phyloP scores from a whole-genome alignment of 2,329 filamentous ascomycete species.

The Chalaropsis thielavioides region DNA sequence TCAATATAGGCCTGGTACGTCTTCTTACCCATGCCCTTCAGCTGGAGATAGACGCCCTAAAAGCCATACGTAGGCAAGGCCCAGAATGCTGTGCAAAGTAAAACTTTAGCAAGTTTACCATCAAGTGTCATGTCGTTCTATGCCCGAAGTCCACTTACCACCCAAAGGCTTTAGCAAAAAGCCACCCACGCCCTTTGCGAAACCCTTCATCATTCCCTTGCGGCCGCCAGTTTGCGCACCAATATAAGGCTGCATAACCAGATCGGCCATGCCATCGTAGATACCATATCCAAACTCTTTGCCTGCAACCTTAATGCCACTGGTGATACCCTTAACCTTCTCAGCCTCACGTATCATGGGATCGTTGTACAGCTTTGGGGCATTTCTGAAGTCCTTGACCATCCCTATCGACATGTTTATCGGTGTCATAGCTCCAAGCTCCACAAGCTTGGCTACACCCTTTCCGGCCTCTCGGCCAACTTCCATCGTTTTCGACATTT shows the following conservation, averaged over 20 bases:
- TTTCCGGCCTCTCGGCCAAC: slow-evolving; percentile 33
- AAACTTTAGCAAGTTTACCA: not conserved
- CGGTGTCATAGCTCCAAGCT: slow-evolving; percentile 62
- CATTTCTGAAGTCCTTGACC: slow-evolving; percentile 77
- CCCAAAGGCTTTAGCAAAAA: slow-evolving; percentile 65
- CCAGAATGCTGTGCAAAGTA: slow-evolving; percentile 13
- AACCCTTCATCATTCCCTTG: slow-evolving; percentile 56
- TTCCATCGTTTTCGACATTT: slow-evolving; percentile 21
- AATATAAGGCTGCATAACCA: slow-evolving; percentile 62
- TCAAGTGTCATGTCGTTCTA: not conserved
- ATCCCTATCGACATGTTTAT: slow-evolving; percentile 74
- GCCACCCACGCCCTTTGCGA: slow-evolving; percentile 73
- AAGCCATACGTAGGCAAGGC: slow-evolving; percentile 57
- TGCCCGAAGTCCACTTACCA: slow-evolving; percentile 33
- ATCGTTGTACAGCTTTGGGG: slow-evolving; percentile 72
- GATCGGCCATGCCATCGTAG: slow-evolving; percentile 66
- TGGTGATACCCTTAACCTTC: slow-evolving; percentile 63
- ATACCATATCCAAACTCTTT: slow-evolving; percentile 66
- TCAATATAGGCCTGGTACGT: slow-evolving; percentile 69
- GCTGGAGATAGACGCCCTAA: slow-evolving; percentile 67
- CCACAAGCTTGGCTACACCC: slow-evolving; percentile 56
- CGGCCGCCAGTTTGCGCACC: slow-evolving; percentile 37
- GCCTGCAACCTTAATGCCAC: slow-evolving; percentile 61
- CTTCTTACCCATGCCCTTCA: slow-evolving; percentile 54
- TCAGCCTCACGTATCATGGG: slow-evolving; percentile 64